Base-by-base conservation (phyloP, 192 early-diverging fungal genomes). In the Pilaira anomala region DNA sequence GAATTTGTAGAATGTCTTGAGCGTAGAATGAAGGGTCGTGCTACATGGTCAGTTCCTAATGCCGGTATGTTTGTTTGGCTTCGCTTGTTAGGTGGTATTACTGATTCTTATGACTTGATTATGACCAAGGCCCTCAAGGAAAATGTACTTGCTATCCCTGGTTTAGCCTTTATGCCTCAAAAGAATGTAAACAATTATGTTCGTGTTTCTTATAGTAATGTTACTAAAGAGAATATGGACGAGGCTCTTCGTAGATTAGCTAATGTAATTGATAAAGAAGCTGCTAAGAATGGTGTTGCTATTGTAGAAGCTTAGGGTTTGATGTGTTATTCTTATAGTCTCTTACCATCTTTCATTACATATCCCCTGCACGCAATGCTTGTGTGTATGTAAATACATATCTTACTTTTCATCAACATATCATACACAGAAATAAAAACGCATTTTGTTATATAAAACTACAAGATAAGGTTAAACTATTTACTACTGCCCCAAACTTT, bases 1-100 rank as follows among this genome's bases (percentile, higher is more conserved):
- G 51, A 63, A 36, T 93, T 96, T 66, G 69, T 93, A 6, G 68
- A 79, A 21, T 67, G 75, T 54, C 87, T 88, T 14, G 57, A 82
- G 16, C 76, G 82, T 63, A 80, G 88, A 22, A 70, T 98, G 55
- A 72, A 66, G 24, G 85, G 82, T 7, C 63, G 76, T 50, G 84
- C 84, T 7, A 78, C 83, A 19, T 90, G 83, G 70, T 63, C 74
- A 0, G 75, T 83, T 2, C 89, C 88, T 0, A 60, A 79, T 13
- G 83, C 85, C n/a, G 73, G 72, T 25, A 66, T 62, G 64, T 98
- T 98, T 75, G 72, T 95, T 44, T 98, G 96, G 96, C 72, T 92
- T 59, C 76, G 82, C 0, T 59, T 86, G 22, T 52, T 83, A 54
- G 69, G 76, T 44, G 73, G 72, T 19, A 76, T 77, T 42, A 48